A percentile compares a stretch with the other conserved stretches of the same genome.
These are phyloP conservation scores for Tetrastigma voinierianum DNA, from an alignment of 164 flowering plant genomes.

Conservation along the genomic window DNA sequence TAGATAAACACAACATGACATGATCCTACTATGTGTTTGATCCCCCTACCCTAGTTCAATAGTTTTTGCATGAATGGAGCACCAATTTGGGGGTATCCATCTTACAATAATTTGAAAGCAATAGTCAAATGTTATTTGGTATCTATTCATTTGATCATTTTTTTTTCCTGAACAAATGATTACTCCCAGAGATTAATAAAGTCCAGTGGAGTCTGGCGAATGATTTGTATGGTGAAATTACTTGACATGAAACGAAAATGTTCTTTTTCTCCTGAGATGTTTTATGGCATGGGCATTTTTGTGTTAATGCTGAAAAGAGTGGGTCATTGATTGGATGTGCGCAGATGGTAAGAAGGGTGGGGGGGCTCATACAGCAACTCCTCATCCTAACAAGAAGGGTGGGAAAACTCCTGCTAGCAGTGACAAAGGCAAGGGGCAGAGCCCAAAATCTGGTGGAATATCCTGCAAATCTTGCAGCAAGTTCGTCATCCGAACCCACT, in stretches of 20 bases:
- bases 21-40: not conserved
- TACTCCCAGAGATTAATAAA: no score
- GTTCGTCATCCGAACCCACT: conserved; percentile 22
- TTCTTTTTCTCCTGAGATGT: not conserved
- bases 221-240: no score
- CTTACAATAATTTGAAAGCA: no score
- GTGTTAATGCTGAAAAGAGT: not conserved
- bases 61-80: no score
- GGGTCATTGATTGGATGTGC: conserved; percentile 1
- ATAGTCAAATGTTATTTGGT: no score
- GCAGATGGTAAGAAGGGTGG: conserved; percentile 54
- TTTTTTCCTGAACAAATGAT: no score
- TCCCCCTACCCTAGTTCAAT: no score
- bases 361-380: conserved; percentile 52
- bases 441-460: conserved; percentile 43
- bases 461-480: conserved; percentile 49
- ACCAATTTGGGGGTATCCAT: no score
- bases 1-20: not conserved
- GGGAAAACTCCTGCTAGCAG: conserved; percentile 35
- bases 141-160: no score
- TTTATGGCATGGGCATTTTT: not conserved
- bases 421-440: conserved; percentile 29
- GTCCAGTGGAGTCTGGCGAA: no score
- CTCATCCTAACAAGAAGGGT: conserved; percentile 48
- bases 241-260: no score